Conservation (phyloP, 345 rosid species). For the Nephelium lappaceum region DNA sequence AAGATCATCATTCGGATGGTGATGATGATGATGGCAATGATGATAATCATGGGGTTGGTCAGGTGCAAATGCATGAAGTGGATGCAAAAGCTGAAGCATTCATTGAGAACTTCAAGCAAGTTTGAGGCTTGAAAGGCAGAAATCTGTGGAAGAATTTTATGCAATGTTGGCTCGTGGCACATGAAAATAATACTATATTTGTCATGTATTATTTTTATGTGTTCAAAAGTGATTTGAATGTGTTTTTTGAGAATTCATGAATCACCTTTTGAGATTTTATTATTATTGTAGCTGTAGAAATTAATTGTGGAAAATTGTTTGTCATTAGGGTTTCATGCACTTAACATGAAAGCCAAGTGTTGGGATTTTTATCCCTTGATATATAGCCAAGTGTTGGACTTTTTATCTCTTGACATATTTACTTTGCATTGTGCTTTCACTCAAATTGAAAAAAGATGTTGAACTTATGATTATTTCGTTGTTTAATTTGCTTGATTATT, state of each 20-base stretch:
- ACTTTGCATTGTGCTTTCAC: too few species aligned
- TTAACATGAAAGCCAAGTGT: neutral
- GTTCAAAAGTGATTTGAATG: neutral
- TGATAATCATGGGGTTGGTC: neutral
- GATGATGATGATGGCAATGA: neutral
- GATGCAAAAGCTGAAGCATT: slow-evolving; percentile 34
- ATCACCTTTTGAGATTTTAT: neutral
- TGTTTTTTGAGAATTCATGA: neutral
- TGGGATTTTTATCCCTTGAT: too few species aligned
- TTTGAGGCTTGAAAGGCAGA: slow-evolving; percentile 25
- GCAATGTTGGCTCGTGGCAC: slow-evolving; percentile 21
- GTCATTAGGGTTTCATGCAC: neutral
- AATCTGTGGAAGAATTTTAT: slow-evolving; percentile 19
- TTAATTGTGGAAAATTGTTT: too few species aligned
- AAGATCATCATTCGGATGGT: neutral
- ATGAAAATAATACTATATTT: neutral
- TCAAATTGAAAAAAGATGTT: too few species aligned
- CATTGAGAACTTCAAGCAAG: neutral
- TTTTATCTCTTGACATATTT: too few species aligned
- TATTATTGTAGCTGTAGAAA: neutral
- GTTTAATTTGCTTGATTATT: too few species aligned
- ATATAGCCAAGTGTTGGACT: too few species aligned
- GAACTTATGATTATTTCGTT: too few species aligned
- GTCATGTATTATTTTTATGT: too few species aligned
- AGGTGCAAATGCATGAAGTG: slow-evolving; percentile 13